Evolutionary conservation across 441 rosid genomes (phyloP).

Genomic region (Syzygium malaccense): DNA sequence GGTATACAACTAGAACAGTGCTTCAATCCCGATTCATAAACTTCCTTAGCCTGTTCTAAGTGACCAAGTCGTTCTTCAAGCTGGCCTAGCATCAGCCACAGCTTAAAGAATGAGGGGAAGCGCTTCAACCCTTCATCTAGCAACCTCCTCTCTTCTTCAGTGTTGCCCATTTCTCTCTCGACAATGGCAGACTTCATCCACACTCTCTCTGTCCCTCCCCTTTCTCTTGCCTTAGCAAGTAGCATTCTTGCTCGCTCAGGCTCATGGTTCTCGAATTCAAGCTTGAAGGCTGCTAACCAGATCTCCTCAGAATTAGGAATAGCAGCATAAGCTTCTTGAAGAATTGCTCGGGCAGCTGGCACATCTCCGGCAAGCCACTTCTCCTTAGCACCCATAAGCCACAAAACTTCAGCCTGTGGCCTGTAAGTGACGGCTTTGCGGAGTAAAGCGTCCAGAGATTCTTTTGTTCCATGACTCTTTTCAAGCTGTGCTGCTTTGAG

Average conservation of each 20-base stretch:
- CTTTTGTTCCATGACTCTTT: conserved; percentile 93
- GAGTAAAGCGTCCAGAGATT: conserved; percentile 87
- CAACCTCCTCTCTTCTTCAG: conserved; percentile 68
- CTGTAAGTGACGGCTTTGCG: conserved; percentile 80
- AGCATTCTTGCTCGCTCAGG: conserved; percentile 94
- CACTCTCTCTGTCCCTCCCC: conserved; percentile 95
- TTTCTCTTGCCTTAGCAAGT: conserved; percentile 92
- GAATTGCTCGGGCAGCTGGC: conserved; percentile 86
- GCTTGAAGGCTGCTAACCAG: conserved; percentile 98
- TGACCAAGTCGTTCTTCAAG: conserved; percentile 65
- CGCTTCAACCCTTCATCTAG: conserved; percentile 76
- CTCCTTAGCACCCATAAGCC: conserved; percentile 99
- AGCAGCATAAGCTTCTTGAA: conserved; percentile 93
- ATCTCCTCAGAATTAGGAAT: conserved; percentile 95
- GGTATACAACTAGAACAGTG: conserved; percentile 64
- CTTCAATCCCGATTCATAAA: conserved; percentile 57
- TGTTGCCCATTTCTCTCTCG: conserved; percentile 79
- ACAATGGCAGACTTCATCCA: conserved; percentile 99
- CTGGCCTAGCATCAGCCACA: conserved; percentile 97
- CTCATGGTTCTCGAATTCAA: conserved; percentile 95
- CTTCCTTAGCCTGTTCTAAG: conserved; percentile 57
- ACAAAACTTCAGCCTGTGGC: conserved; percentile 93
- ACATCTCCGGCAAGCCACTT: conserved; percentile 99
- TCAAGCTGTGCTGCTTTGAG: conserved; percentile 94
- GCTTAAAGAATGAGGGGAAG: conserved; percentile 79